Base-by-base conservation (phyloP, 108 stramenopile species). In the Nitzschia putrida region DNA sequence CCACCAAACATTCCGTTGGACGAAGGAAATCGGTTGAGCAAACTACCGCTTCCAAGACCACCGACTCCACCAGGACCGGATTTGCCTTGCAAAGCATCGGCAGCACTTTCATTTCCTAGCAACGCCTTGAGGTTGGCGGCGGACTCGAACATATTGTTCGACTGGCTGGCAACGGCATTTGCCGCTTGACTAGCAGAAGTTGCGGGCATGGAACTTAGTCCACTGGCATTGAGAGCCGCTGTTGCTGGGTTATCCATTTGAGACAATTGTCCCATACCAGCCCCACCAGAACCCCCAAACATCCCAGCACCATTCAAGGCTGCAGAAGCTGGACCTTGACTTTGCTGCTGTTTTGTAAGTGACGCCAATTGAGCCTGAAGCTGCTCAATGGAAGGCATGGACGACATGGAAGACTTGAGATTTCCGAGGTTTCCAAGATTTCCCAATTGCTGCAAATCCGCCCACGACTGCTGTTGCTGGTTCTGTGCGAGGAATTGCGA, bases 81-180 rank as follows among this genome's bases (percentile, higher is more conserved):
- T 63, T 61, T 57, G 43, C 23, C 50, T 42, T 52, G 45, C 13
- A 43, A 41, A 51, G 50, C 66, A 11, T 64, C 53, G 8, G 13
- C 39, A 8, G 16, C 25, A 26, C 72, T 72, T 49, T 79, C 77
- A 37, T 76, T 77, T 47, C 76, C 71, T 22, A 85, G 38, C 38
- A 85, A 42, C 7, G 77, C 66, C 66, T 81, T 79, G 25, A 85
- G 68, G 51, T 80, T 81, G 20, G 69, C 54, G 16, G 77, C 80
- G 2, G 80, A 82, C 21, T 82, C 84, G 50, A 85, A 85, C 38
- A 82, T 51, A 58, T 80, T 82, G 63, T 66, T 84, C 7, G 68
- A 57, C 47, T 70, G 76, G 40, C 68, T 68, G 51, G 61, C 59
- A 23, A 39, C 57, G 47, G 56, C 64, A 52, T 74, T 71, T 42